Evolutionary conservation across 1,139 yeast genomes (phyloP), one percentile per base, ranked within the genome.

Genomic region (Kluyveromyces sp.): DNA sequence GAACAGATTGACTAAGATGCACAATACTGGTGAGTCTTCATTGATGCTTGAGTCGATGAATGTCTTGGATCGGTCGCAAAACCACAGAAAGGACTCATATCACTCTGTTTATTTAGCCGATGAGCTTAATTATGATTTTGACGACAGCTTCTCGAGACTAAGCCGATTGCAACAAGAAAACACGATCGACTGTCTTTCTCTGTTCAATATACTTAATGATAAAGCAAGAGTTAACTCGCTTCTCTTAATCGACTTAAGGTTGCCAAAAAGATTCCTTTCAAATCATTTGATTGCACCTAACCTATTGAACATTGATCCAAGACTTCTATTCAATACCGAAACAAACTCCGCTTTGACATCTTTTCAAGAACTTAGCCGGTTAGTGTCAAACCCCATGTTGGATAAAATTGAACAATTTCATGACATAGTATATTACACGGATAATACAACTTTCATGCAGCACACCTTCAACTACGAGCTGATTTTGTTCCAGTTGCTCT

Each of bases 251-350:
- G 92, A 83, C 58, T 69, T 74, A 42, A 64, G 92, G 49, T 66
- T 77, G 3, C 56, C 68, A 11, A 69, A 68, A 42, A 75, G 74
- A 31, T 79, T 64, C 51, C 65, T 70, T 26, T 61, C 70, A 20
- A 76, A 78, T 51, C 86, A 79, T 55, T 75, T 83, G 11, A 70
- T 67, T 20, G 65, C 57, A 15, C 63, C 57, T 4, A 72, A 79
- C 46, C 55, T 77, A 3, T 64, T 83, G 3, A 78, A 79, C 47
- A 69, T 83, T 17, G 86, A 80, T 40, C 89, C 92, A 0, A 56
- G 64, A 1, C 39, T 68, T n/a, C 45, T 68, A 31, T 60, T 62
- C 61, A 49, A 56, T 41, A 25, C 44, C 1, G 49, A 49, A 17
- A 52, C 47, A 3, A 55, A 54, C 17, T 47, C 52, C 4, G 57